Evolutionary conservation across 495 filamentous ascomycete species (phyloP), one percentile per base, ranked within the genome.

Genomic region (Rusavskia elegans): DNA sequence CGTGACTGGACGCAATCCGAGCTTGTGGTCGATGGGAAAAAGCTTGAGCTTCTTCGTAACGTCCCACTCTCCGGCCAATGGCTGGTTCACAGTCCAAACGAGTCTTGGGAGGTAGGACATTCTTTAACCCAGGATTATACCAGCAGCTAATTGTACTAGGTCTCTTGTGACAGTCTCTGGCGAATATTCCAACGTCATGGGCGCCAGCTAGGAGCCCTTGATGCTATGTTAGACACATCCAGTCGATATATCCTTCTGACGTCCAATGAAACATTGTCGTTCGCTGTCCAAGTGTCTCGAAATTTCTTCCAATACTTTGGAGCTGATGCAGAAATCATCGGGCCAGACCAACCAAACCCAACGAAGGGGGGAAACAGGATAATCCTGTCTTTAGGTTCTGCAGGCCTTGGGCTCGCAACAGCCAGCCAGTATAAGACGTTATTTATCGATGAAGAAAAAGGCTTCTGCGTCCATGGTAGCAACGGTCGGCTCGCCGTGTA

Each of bases 231-330:
- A 27, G 64, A 66, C 48, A 67, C 71, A 2, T 49, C 52, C 6
- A 71, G 70, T 16, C 56, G 55, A 21, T 76, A 81, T 49, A 54
- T 58, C 6, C 76, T 80, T 46, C 51, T 59, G 52, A 61, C 64
- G 52, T 62, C 62, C 19, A 29, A 41, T 19, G 57, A 57, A 16
- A 58, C 60, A 19, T 54, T 59, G 13, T 48, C 58, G 41, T 52
- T 72, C 29, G 76, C 74, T 1, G 58, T 77, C 11, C 78, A 80
- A 51, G 66, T 79, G n/a, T 71, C 77, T 21, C 70, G 76, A 36
- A 82, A 80, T 54, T 64, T 81, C 2, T 68, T 70, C 52, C 78
- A 80, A 55, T 81, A 80, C 55, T 80, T 75, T 62, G 66, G 60
- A 54, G 77, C 76, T 32, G 77, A 80, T 60, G 63, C 74, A n/a